A percentile compares a stretch with the other conserved stretches of the same genome.
These are phyloP conservation scores for Wickerhamia fluorescens DNA, from an alignment of 805 yeast species.

Conservation along the genomic window DNA sequence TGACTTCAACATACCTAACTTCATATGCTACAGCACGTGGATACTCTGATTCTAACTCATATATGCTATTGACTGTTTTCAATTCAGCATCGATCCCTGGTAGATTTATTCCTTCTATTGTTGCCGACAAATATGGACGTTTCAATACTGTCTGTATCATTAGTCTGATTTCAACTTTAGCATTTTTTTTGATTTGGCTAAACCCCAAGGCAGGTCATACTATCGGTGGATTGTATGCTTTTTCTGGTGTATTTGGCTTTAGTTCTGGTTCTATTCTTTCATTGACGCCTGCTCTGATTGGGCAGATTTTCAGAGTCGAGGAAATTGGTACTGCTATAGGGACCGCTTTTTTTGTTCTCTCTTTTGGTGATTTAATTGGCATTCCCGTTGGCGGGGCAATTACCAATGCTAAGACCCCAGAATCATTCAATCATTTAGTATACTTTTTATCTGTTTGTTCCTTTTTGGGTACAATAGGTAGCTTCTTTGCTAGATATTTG, in stretches of 20 bases:
- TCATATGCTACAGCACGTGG: conserved; percentile 21
- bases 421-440: conserved; percentile 16
- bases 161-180: conserved; percentile 12
- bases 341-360: conserved; percentile 9
- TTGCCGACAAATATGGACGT: conserved; percentile 21
- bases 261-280: conserved; percentile 22
- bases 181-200: conserved; percentile 18
- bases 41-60: conserved; percentile 10
- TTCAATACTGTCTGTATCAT: conserved; percentile 18
- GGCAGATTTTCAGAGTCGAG: conserved; percentile 18
- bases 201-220: conserved; percentile 20
- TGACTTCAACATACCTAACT: conserved; percentile 17
- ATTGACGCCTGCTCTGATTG: conserved; percentile 18
- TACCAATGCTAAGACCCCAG: conserved; percentile 6
- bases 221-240: conserved; percentile 14
- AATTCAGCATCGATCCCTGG: conserved; percentile 22
- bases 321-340: conserved; percentile 21
- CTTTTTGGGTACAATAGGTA: conserved; percentile 14
- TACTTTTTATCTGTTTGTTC: conserved; percentile 16
- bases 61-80: conserved; percentile 16
- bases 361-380: conserved; percentile 22
- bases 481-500: conserved; percentile 13
- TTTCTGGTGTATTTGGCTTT: conserved; percentile 20
- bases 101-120: conserved; percentile 16
- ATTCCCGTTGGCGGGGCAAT: conserved; percentile 24